A percentile compares a stretch with the other conserved stretches of the same genome.
Conservation (phyloP, 2,329 filamentous ascomycete species). For the Microcera coccophila region DNA sequence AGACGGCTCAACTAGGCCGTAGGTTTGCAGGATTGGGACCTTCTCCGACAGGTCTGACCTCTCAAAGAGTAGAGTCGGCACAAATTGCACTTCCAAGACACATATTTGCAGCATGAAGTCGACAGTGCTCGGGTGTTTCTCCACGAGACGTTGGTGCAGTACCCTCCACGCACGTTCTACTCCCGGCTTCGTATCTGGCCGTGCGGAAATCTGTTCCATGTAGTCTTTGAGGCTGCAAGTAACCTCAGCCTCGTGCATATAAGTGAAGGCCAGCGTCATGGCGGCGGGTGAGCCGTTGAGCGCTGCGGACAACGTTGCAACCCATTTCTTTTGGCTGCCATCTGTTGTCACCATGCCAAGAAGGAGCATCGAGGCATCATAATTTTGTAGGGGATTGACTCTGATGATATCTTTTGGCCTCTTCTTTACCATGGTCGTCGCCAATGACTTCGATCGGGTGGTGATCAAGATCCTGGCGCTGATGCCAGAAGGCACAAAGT, state of each 20-base stretch:
- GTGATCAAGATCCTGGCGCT: too few relatives aligned
- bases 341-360: constrained; percentile 2
- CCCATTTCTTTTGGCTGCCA: not conserved
- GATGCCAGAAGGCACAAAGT: constrained; percentile 4
- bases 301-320: not conserved
- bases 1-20: too few relatives aligned
- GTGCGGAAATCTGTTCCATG: not conserved
- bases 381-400: not conserved
- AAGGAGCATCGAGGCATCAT: constrained; percentile 5
- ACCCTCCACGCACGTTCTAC: not conserved
- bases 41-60: too few relatives aligned
- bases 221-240: not conserved
- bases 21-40: too few relatives aligned
- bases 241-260: not conserved
- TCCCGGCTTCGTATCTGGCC: not conserved
- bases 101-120: too few relatives aligned
- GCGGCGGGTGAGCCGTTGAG: constrained; percentile 1
- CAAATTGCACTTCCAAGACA: too few relatives aligned
- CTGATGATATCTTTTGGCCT: constrained; percentile 3
- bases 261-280: constrained; percentile 3
- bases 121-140: too few relatives aligned
- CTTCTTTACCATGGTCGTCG: too few relatives aligned
- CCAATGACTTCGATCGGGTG: too few relatives aligned
- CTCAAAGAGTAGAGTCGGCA: too few relatives aligned
- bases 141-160: too few relatives aligned